Conservation (phyloP, 2,329 filamentous ascomycete species). For the Colletotrichum sp. region DNA sequence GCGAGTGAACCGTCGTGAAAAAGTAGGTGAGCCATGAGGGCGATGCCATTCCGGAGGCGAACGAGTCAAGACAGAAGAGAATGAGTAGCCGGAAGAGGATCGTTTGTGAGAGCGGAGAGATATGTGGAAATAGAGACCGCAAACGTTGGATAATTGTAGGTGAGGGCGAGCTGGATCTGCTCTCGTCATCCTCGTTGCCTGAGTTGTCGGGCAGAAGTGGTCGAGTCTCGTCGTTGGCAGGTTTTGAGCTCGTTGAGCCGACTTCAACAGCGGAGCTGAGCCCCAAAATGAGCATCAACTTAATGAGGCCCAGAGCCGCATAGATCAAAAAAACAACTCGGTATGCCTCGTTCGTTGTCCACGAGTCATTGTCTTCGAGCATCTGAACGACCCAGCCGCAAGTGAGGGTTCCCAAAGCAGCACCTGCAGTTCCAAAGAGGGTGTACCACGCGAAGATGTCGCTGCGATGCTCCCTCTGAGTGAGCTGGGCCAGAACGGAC, state of each 20-base stretch:
- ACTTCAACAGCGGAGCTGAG: constrained; percentile 54
- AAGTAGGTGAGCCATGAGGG: constrained; percentile 65
- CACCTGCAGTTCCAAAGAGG: constrained; percentile 62
- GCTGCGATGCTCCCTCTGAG: constrained; percentile 45
- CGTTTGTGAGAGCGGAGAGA: constrained; percentile 13
- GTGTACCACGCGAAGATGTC: constrained; percentile 70
- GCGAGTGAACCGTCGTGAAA: constrained; percentile 53
- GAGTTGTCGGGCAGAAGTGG: neutral
- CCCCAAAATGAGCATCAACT: constrained; percentile 55
- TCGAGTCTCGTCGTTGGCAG: neutral
- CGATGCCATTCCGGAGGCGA: constrained; percentile 71
- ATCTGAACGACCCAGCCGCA: constrained; percentile 65
- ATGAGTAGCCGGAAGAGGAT: constrained; percentile 19
- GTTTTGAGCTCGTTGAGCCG: constrained; percentile 20
- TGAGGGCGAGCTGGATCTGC: too few relatives aligned
- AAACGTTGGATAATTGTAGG: neutral
- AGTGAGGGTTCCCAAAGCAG: constrained; percentile 62
- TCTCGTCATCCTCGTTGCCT: neutral
- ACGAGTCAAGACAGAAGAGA: constrained; percentile 19
- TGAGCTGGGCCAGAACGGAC: constrained; percentile 63
- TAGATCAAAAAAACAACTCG: constrained; percentile 63
- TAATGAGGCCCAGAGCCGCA: constrained; percentile 60
- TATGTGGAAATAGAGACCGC: constrained; percentile 10
- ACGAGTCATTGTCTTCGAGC: constrained; percentile 46
- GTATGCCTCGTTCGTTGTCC: constrained; percentile 54